Base-by-base conservation (phyloP, 768 basidiomycete genomes). In the Lyophyllum semitale region DNA sequence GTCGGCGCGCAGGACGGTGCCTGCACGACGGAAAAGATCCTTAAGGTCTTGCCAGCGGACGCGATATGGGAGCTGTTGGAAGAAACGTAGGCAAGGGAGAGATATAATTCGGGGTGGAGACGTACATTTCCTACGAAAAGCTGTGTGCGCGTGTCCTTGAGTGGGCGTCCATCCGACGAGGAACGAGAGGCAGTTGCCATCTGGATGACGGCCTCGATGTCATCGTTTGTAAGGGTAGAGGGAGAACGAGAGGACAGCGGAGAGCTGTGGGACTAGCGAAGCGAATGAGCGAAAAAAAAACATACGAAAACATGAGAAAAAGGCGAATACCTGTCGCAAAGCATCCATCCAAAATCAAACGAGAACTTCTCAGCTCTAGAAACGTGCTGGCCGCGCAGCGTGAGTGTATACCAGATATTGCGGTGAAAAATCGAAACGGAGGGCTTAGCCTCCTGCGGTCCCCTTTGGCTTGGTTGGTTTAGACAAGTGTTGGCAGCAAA, bases 21-120 rank as follows among this genome's bases (percentile, higher is more conserved):
- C 97, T 6, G 96, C 92, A 60, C 92, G 90, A 33, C 96, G 85
- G 72, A 99, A 98, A 49, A 99, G 84, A 69, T 99, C 96, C 64
- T 99, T 98, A 59, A 99, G 83, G 75, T 99, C 97, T 76, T 99
- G 97, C 97, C 97, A 99, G 52, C 97, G 86, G 35, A 98, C 95
- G 57, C 96, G 82, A 72, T 96, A 98, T 0, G 97, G 97, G 23
- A 99, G 84, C 94, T 95, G 57, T 46, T 43, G 58, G 38, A 48
- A 40, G 38, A 40, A 52, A 41, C 44, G 60, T 30, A 51, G 51
- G 54, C 9, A 48, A 9, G 46, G 45, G 46, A n/a, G 37, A 15
- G 52, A 51, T 47, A 38, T 45, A 22, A 53, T n/a, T 52, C 43
- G 37, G 42, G 17, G 41, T 51, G 85, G 59, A 15, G 35, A 56